These are phyloP conservation scores for Rhododendron kiyosumense DNA, from an alignment of 148 eudicot species.

Conservation along the genomic window DNA sequence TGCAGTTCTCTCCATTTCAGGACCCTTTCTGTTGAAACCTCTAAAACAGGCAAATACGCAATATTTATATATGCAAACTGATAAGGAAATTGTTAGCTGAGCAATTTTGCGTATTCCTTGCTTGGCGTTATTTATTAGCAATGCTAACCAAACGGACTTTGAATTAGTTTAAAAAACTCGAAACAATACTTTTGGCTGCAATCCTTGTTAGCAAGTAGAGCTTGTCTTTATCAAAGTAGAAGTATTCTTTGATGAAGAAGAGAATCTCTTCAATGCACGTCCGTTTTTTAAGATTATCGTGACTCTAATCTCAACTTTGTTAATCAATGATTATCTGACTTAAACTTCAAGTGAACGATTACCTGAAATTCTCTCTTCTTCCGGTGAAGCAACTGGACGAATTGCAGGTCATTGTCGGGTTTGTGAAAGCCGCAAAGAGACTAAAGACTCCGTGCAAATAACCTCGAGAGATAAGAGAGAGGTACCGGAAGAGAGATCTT, in stretches of 20 bases:
- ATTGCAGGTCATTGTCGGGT: slow-evolving; percentile 57
- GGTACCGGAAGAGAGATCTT: not conserved
- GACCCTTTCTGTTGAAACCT: not conserved
- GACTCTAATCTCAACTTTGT: not conserved
- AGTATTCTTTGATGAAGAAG: not conserved
- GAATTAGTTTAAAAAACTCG: not conserved
- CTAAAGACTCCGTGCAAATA: slow-evolving; percentile 58
- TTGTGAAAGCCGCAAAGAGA: slow-evolving; percentile 67
- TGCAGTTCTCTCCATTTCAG: no score
- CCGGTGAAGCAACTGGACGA: slow-evolving; percentile 61
- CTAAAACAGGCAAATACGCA: not conserved
- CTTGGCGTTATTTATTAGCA: not conserved
- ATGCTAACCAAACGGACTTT: not conserved
- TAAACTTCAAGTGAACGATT: not conserved
- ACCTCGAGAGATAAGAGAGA: not conserved
- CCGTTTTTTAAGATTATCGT: not conserved
- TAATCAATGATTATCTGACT: not conserved
- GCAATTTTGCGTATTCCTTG: not conserved
- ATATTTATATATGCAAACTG: not conserved
- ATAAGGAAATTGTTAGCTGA: not conserved
- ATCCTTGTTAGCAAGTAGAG: not conserved
- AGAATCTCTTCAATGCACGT: not conserved
- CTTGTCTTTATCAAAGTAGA: not conserved
- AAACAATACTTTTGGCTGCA: not conserved
- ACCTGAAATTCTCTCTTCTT: not conserved